Evolutionary conservation across 441 rosid species (phyloP), one percentile per base, ranked within the genome.

Genomic region (Syzygium syzygioides): DNA sequence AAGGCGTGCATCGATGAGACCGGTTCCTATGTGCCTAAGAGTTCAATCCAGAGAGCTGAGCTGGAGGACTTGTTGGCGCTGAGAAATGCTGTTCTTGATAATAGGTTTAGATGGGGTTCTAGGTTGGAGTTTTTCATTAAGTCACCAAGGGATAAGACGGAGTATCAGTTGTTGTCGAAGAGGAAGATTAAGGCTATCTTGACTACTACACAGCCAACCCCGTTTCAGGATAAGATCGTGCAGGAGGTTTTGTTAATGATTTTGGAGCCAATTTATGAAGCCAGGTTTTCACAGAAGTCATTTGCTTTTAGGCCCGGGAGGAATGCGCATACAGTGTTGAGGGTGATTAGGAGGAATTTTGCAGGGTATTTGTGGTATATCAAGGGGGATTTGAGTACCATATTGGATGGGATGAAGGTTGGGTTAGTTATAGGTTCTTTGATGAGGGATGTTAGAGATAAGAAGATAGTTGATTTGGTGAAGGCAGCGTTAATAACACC

Each of bases 391-490:
- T 93, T 98, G 90, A 98, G 99, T 90, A 94, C 96, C 6, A 88
- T 97, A 91, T 92, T 96, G 92, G 98, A 98, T 93, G 99, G 99
- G 68, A 92, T 98, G 97, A 97, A 98, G 88, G 96, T 91, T 87
- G 97, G 98, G 8, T 89, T 97, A 90, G 96, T 98, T 87, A 93
- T 98, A 52, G 93, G 96, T 93, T 93, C 98, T 89, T 91, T 97
- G 92, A 95, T 96, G 96, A 95, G 99, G 93, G 98, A 97, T 90
- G 95, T 97, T 87, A 95, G 99, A 91, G 99, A 98, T 88, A 96
- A 97, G 95, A 98, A 95, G 91, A 95, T 98, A 84, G 93, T 97
- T 87, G 99, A 97, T 91, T 92, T 97, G 95, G 93, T 97, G 54
- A 98, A 95, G 90, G 91, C 94, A 4, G 99, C 99, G 0, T 89